Conservation (phyloP, 2,329 filamentous ascomycete genomes). For the Phialocephala subalpina region DNA sequence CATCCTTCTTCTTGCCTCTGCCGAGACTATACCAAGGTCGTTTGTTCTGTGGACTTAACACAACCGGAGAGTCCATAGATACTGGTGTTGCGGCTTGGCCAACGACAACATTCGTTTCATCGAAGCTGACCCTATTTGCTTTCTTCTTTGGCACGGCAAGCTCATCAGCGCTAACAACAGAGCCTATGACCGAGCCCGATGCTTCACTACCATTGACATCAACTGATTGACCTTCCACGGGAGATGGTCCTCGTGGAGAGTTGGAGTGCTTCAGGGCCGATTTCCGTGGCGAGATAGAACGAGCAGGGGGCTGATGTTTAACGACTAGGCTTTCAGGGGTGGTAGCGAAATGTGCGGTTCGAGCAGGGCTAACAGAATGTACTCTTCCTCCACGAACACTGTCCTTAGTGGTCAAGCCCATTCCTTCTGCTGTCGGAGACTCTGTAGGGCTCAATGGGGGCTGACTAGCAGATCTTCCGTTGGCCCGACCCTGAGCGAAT, state of each 20-base stretch:
- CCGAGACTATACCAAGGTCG: constrained; percentile 62
- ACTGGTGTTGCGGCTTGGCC: constrained; percentile 53
- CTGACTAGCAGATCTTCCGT: constrained; percentile 36
- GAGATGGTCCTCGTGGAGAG: constrained; percentile 59
- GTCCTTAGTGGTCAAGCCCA: constrained; percentile 35
- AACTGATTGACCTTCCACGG: constrained; percentile 51
- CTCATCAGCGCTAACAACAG: constrained; percentile 37
- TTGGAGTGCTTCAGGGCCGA: constrained; percentile 75
- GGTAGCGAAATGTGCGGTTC: constrained; percentile 72
- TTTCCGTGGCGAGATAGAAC: constrained; percentile 79
- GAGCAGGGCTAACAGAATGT: constrained; percentile 65
- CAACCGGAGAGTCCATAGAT: constrained; percentile 50
- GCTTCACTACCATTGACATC: constrained; percentile 48
- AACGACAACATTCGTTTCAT: constrained; percentile 63
- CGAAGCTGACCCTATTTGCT: constrained; percentile 79
- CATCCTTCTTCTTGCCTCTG: constrained; percentile 59
- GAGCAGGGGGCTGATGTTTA: constrained; percentile 72
- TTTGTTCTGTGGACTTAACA: constrained; percentile 51
- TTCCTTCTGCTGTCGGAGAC: constrained; percentile 14
- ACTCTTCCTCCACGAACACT: constrained; percentile 44
- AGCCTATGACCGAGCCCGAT: constrained; percentile 42
- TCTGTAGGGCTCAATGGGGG: constrained; percentile 29
- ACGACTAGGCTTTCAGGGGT: constrained; percentile 62
- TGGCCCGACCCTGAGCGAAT: constrained; percentile 31
- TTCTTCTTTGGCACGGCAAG: constrained; percentile 61